Evolutionary conservation across 1,139 yeast genomes (phyloP), one percentile per base, ranked within the genome.

Genomic region (Lodderomyces parapsilosis): DNA sequence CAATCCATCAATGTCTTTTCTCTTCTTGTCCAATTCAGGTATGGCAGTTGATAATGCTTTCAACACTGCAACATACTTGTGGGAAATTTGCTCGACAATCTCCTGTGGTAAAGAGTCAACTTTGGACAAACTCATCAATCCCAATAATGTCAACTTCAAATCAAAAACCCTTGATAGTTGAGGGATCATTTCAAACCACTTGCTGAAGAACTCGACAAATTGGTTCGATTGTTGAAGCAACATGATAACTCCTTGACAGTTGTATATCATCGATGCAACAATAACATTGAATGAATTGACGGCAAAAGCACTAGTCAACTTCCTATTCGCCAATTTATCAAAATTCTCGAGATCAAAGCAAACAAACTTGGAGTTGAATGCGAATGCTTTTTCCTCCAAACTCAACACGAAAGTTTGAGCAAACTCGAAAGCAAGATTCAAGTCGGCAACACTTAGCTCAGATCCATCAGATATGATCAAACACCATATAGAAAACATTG

Each of bases 141-240:
- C 94, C 50, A 91, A 63, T 3, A 80, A 69, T 1, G 88, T 79
- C 35, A 93, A 65, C 61, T 90, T 90, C 61, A 89, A 74, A 63
- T 91, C 98, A 55, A 78, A 87, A 2, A 89, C 96, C 48, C 96
- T 71, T n/a, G 75, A 71, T 52, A 86, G 74, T 35, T 69, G 66
- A 3, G 83, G 78, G 42, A 81, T 68, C 60, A 70, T 47, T 6
- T 74, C 67, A 53, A 88, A 77, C 97, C 97, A 93, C 36, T 73
- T 60, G 35, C 73, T 71, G 55, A 91, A 80, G 56, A 89, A 82
- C 3, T 63, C 54, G 19, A 69, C 69, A 8, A 81, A 62, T 41
- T 73, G 68, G 17, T 73, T 65, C 13, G 62, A 57, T 40, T 74
- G 71, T 48, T 76, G 73, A 44, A 93, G 66, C n/a, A 73, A 60